Percentiles rank a stretch among this genome's conserved stretches.
Conservation (phyloP, 768 basidiomycete genomes). For the Suillus discolor region DNA sequence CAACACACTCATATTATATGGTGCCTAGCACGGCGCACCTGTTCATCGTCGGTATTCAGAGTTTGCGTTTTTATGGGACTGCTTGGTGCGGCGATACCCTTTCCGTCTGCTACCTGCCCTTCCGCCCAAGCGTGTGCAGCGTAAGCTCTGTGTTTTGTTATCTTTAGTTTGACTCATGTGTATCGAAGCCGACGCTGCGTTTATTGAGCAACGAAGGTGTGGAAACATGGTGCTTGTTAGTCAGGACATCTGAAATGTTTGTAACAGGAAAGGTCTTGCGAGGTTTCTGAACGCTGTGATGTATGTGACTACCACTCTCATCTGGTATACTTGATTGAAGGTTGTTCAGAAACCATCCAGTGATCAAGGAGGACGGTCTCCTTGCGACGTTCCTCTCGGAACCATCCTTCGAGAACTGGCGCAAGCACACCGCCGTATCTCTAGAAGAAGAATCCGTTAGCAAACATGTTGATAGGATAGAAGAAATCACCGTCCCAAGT, state of each 20-base stretch:
- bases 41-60: slow-evolving; percentile 91
- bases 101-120: slow-evolving; percentile 87
- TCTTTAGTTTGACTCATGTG: slow-evolving; percentile 5
- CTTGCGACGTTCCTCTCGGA: slow-evolving; percentile 82
- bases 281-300: slow-evolving; percentile 81
- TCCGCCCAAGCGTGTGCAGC: slow-evolving; percentile 91
- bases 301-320: slow-evolving; percentile 41
- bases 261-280: slow-evolving; percentile 69
- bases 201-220: slow-evolving; percentile 89
- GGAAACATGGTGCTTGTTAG: neutral
- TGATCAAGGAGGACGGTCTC: slow-evolving; percentile 86
- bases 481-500: slow-evolving; percentile 92
- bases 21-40: slow-evolving; percentile 56
- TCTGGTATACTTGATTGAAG: slow-evolving; percentile 1
- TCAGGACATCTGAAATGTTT: slow-evolving; percentile 10
- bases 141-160: slow-evolving; percentile 46
- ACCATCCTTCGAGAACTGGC: slow-evolving; percentile 84
- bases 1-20: slow-evolving; percentile 15
- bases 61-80: slow-evolving; percentile 90
- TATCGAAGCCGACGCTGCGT: slow-evolving; percentile 76
- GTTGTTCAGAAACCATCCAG: slow-evolving; percentile 79
- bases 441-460: slow-evolving; percentile 87
- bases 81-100: slow-evolving; percentile 83
- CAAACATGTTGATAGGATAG: slow-evolving; percentile 75
- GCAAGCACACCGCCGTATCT: slow-evolving; percentile 74